Evolutionary conservation across 2,329 filamentous ascomycete genomes (phyloP).

Genomic region (Alternaria conjuncta): DNA sequence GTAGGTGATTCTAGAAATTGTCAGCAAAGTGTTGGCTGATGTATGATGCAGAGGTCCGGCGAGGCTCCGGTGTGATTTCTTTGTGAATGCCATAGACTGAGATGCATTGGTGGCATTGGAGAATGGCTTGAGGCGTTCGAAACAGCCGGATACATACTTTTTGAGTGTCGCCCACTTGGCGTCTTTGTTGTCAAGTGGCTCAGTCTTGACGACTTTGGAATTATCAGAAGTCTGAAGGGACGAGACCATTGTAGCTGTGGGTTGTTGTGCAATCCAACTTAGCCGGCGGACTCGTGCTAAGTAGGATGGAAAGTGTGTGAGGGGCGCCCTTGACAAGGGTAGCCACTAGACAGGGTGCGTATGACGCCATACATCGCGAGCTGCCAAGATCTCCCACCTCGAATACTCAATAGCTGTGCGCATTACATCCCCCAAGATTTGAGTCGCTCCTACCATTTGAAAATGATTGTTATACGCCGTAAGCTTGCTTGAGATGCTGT

Average conservation of each 20-base stretch:
- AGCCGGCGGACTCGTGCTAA: background rate
- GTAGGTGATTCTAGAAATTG: conserved; percentile 57
- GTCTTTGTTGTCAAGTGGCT: conserved; percentile 47
- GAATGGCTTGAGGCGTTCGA: background rate
- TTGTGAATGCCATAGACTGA: background rate
- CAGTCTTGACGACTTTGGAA: conserved; percentile 44
- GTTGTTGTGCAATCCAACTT: background rate
- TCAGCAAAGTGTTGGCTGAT: conserved; percentile 1
- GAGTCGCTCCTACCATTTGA: background rate
- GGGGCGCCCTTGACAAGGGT: background rate
- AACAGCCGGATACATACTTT: conserved; percentile 36
- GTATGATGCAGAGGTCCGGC: background rate
- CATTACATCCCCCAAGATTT: background rate
- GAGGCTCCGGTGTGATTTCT: background rate
- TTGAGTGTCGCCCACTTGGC: conserved; percentile 51
- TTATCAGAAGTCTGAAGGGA: conserved; percentile 17
- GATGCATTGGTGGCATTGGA: background rate
- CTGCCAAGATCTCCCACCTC: conserved; percentile 13
- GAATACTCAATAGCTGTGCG: background rate
- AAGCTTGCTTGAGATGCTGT: background rate
- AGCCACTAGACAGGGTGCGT: background rate
- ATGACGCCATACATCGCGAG: conserved; percentile 19
- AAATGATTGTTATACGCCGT: background rate
- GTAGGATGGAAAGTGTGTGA: background rate
- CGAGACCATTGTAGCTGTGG: conserved; percentile 20